These are phyloP conservation scores for Microsporum audouinii DNA, from an alignment of 2,329 filamentous ascomycete genomes.

Conservation along the genomic window DNA sequence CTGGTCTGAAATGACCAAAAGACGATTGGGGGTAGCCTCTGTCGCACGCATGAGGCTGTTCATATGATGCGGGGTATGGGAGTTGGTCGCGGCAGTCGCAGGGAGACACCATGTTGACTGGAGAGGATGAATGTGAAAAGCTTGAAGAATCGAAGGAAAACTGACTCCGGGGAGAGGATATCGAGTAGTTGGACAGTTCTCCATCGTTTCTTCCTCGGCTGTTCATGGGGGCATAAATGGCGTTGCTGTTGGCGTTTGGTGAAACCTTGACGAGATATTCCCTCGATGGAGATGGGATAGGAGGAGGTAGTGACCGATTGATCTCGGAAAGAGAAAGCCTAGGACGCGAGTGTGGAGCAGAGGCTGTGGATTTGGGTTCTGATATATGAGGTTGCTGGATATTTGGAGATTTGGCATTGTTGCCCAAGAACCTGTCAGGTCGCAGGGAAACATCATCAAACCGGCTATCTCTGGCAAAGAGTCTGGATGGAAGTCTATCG, in stretches of 20 bases:
- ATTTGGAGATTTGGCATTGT: not conserved
- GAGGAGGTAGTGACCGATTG: not conserved
- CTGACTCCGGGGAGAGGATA: not conserved
- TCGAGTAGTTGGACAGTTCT: not conserved
- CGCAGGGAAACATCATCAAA: slow-evolving; percentile 5
- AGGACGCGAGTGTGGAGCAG: not conserved
- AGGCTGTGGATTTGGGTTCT: not conserved
- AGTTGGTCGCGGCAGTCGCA: not conserved
- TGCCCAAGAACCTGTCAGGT: slow-evolving; percentile 2
- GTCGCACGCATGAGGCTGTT: slow-evolving; percentile 5
- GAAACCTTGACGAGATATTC: slow-evolving; percentile 1
- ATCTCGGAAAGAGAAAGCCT: not conserved
- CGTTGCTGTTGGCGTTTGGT: not conserved
- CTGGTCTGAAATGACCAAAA: not conserved
- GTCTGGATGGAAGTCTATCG: not conserved
- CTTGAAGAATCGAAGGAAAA: not conserved
- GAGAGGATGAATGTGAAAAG: not conserved
- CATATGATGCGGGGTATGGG: slow-evolving; percentile 3
- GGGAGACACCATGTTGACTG: not conserved
- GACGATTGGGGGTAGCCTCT: not conserved
- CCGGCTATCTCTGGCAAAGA: not conserved
- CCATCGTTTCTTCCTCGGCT: not conserved
- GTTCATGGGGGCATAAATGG: not conserved
- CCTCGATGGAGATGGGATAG: not conserved
- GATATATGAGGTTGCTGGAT: not conserved